Evolutionary conservation across 495 filamentous ascomycete genomes (phyloP).

Genomic region (Lasiosphaeriaceae sp.): DNA sequence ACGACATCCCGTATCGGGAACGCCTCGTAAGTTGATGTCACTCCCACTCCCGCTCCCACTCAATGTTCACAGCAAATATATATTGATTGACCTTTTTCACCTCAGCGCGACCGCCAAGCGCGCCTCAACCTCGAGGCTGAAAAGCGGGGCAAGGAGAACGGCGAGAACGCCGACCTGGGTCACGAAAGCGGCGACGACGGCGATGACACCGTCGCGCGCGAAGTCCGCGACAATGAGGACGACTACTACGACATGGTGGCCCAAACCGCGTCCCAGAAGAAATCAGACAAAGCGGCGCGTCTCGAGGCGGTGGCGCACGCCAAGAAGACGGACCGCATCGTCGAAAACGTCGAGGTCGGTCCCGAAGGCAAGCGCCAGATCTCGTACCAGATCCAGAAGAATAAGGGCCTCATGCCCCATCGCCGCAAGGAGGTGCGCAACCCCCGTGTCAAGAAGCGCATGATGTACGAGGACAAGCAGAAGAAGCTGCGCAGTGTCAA

Average conservation of each 20-base stretch:
- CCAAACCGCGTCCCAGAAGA: slow-evolving; percentile 63
- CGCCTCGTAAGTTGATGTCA: slow-evolving; percentile 47
- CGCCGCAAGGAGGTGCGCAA: slow-evolving; percentile 91
- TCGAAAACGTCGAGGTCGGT: slow-evolving; percentile 56
- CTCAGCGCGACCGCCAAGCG: slow-evolving; percentile 67
- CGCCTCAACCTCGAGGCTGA: slow-evolving; percentile 85
- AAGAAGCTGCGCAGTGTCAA: slow-evolving; percentile 87
- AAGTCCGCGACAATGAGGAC: slow-evolving; percentile 57
- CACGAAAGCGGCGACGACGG: slow-evolving; percentile 63
- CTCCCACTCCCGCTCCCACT: background rate
- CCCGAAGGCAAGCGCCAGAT: slow-evolving; percentile 85
- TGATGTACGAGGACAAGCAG: slow-evolving; percentile 87
- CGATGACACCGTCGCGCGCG: slow-evolving; percentile 39
- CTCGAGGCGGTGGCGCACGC: slow-evolving; percentile 42
- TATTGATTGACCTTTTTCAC: too few species aligned
- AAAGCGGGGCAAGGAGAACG: slow-evolving; percentile 66
- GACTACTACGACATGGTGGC: slow-evolving; percentile 89
- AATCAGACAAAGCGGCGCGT: slow-evolving; percentile 60
- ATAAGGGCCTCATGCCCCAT: slow-evolving; percentile 86
- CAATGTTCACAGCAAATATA: too few species aligned
- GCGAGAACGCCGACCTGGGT: slow-evolving; percentile 55
- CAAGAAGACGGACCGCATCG: slow-evolving; percentile 50
- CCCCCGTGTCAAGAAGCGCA: slow-evolving; percentile 95
- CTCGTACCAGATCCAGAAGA: slow-evolving; percentile 90
- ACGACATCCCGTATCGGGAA: slow-evolving; percentile 87